A percentile compares a stretch with the other conserved stretches of the same genome.
Evolutionary conservation across 192 early-diverging fungal species (phyloP).

Genomic region (Entomortierella beljakovae): DNA sequence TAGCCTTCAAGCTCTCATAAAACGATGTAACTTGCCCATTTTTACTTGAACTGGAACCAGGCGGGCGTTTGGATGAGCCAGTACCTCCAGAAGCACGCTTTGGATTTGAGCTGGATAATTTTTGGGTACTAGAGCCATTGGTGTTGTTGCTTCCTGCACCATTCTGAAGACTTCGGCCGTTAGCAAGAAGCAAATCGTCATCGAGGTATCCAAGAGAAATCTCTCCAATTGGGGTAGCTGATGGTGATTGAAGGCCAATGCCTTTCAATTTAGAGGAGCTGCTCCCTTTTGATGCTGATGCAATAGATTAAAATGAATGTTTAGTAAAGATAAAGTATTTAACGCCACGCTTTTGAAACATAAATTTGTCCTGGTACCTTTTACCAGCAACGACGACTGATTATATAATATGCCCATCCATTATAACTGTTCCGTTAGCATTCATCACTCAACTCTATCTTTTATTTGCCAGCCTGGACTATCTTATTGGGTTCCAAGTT

Average conservation of each 20-base stretch:
- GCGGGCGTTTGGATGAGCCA: conserved; percentile 42
- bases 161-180: conserved; percentile 43
- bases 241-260: conserved; percentile 26
- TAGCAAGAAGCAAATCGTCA: conserved; percentile 35
- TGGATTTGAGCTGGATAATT: conserved; percentile 49
- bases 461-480: background rate
- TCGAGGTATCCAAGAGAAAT: conserved; percentile 44
- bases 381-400: conserved; percentile 39
- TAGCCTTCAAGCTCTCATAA: conserved; percentile 44
- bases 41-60: conserved; percentile 40
- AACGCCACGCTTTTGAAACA: background rate
- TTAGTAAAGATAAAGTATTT: background rate
- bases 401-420: background rate
- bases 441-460: background rate
- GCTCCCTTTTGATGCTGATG: conserved; percentile 39
- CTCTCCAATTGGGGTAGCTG: conserved; percentile 38
- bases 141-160: conserved; percentile 18
- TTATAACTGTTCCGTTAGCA: background rate
- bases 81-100: conserved; percentile 28
- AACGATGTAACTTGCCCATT: conserved; percentile 54
- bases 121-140: conserved; percentile 5
- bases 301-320: background rate
- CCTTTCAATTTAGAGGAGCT: conserved; percentile 43
- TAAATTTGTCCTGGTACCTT: conserved; percentile 17
- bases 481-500: background rate